Percentiles rank a stretch among this genome's conserved stretches.
Evolutionary conservation across 208 protist genomes (phyloP).

Genomic region (Wallacemonas sp.): DNA sequence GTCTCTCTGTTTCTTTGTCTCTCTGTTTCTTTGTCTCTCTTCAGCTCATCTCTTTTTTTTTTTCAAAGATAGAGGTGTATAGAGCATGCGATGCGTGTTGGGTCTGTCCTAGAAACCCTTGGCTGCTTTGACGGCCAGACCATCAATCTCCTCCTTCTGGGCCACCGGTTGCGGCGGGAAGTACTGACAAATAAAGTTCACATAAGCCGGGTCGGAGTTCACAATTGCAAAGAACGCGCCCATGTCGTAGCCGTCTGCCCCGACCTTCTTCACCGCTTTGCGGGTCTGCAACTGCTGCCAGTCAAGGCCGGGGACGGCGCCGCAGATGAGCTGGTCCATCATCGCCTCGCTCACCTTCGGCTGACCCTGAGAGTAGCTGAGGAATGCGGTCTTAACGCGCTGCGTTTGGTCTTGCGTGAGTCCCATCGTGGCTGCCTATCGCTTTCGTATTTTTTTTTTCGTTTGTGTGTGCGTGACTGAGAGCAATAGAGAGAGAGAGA

Average conservation of each 20-base stretch:
- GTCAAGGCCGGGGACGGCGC: constrained; percentile 70
- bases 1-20: neutral
- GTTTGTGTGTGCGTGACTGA: constrained; percentile 2
- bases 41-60: constrained; percentile 3
- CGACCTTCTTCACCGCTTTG: constrained; percentile 54
- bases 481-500: constrained; percentile 13
- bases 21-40: neutral
- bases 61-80: neutral
- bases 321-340: constrained; percentile 90
- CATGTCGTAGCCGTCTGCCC: constrained; percentile 66
- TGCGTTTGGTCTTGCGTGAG: constrained; percentile 75
- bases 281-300: constrained; percentile 84
- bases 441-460: constrained; percentile 9
- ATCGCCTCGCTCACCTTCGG: constrained; percentile 74
- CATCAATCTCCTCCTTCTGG: constrained; percentile 77
- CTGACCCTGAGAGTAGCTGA: constrained; percentile 83
- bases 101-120: constrained; percentile 91
- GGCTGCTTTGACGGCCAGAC: constrained; percentile 67
- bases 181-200: constrained; percentile 70
- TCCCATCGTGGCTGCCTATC: constrained; percentile 31
- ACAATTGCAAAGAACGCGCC: constrained; percentile 80
- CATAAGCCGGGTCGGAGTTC: constrained; percentile 65
- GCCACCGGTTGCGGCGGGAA: constrained; percentile 70
- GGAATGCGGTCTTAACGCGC: constrained; percentile 87
- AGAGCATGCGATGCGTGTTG: too few relatives aligned